Conservation (phyloP, 768 basidiomycete genomes). For the Leccinum longicurvipes region DNA sequence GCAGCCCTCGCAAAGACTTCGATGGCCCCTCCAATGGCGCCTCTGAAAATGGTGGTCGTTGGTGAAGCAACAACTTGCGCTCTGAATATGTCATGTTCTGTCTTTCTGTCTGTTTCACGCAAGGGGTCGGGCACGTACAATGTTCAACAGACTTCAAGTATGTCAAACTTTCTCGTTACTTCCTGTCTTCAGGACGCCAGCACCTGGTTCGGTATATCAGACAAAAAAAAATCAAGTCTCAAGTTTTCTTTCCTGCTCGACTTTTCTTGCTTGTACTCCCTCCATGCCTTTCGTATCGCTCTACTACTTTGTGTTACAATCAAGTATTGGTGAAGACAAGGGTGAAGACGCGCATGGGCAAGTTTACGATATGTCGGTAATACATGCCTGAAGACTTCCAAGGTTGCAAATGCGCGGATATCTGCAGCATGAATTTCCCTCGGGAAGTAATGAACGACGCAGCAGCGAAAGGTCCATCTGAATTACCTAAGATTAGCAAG, state of each 20-base stretch:
- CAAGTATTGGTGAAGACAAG: conserved; percentile 37
- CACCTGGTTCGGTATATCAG: conserved; percentile 54
- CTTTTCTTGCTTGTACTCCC: conserved; percentile 47
- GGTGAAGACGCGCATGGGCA: conserved; percentile 36
- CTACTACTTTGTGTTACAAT: conserved; percentile 47
- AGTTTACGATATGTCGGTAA: conserved; percentile 37
- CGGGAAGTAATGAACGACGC: conserved; percentile 22
- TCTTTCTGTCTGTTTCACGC: conserved; percentile 29
- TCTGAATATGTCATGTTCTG: conserved; percentile 24
- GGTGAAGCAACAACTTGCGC: conserved; percentile 45
- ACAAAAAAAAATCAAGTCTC: conserved; percentile 58
- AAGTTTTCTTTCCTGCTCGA: conserved; percentile 58
- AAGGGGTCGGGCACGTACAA: conserved; percentile 42
- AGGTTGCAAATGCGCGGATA: conserved; percentile 20
- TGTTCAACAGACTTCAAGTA: conserved; percentile 44
- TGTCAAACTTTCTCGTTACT: conserved; percentile 50
- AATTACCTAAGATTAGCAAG: conserved; percentile 20
- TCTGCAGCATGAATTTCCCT: conserved; percentile 8
- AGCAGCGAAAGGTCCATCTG: conserved; percentile 12
- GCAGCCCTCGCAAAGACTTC: conserved; percentile 51
- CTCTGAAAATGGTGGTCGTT: conserved; percentile 47
- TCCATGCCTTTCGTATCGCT: conserved; percentile 40
- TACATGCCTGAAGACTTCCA: conserved; percentile 33
- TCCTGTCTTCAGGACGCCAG: conserved; percentile 43
- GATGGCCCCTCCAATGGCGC: conserved; percentile 44